Base-by-base conservation (phyloP, 768 basidiomycete species). In the Leccinum boreale region DNA sequence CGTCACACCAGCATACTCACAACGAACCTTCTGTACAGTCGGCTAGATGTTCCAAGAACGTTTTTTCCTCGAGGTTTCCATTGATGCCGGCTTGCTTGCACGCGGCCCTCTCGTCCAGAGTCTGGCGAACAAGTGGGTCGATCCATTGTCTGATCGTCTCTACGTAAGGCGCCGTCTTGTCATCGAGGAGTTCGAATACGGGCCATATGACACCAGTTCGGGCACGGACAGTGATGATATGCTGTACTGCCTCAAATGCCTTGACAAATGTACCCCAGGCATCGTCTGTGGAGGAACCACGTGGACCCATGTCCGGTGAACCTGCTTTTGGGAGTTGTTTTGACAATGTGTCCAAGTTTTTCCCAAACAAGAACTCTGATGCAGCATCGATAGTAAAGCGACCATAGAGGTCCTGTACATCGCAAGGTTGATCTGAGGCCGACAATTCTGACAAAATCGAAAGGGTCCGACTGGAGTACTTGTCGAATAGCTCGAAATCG, bases 331-430 rank as follows among this genome's bases (percentile, higher is more conserved):
- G 86, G 4, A 87, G 76, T 9, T 78, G 67, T 3, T 75, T 78
- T 10, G 81, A 81, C 17, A 89, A 73, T 1, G 87, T 87, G 57
- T 85, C 75, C 56, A 89, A 63, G 65, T 84, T 85, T 55, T 78
- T 75, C 8, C 87, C 88, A 58, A 91, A 89, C 36, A 90, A 75
- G 65, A 88, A 89, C 58, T 88, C 86, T 6, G 86, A 86, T 1
- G 87, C 85, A 0, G 86, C 77, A 66, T 90, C 89, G 42, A 89
- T 77, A 12, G 86, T 81, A 67, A 89, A 87, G 9, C 87, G 81
- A 17, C 81, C 71, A 62, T 79, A 88, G 3, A 90, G 75, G 64
- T 89, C 89, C 67, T 90, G 85, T 1, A 80, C 82, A 58, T 89
- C 87, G 63, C 80, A 79, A 3, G 85, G 76, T 56, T 74, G 70